Evolutionary conservation across 768 basidiomycete species (phyloP).

Genomic region (Russula abietina): DNA sequence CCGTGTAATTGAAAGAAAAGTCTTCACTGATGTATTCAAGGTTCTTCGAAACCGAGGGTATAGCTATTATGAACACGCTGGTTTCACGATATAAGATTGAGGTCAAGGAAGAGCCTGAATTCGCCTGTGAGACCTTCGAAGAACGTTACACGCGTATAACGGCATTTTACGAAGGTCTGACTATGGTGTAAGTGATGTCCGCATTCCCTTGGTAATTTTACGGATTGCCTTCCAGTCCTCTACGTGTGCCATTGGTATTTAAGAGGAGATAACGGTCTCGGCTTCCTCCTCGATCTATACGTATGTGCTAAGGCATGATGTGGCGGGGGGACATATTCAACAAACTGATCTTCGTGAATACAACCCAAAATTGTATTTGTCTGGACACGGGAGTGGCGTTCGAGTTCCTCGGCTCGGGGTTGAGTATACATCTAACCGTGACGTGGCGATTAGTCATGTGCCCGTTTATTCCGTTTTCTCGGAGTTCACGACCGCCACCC

Average conservation of each 20-base stretch:
- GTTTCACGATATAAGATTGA: conserved; percentile 42
- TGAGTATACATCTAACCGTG: no score
- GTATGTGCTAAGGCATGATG: no score
- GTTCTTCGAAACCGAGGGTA: conserved; percentile 46
- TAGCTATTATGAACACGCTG: conserved; percentile 43
- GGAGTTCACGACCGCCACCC: no score
- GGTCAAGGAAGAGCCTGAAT: conserved; percentile 46
- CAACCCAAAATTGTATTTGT: no score
- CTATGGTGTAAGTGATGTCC: conserved; percentile 10
- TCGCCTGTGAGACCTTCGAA: conserved; percentile 40
- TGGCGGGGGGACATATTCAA: no score
- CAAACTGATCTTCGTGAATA: no score
- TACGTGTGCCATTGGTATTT: neutral
- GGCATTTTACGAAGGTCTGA: neutral
- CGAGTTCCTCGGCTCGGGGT: no score
- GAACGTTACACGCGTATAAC: conserved; percentile 32
- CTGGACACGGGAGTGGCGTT: no score
- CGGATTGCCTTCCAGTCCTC: neutral
- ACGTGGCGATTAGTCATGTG: no score
- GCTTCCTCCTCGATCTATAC: neutral
- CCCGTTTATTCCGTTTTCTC: no score
- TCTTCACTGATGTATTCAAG: conserved; percentile 25
- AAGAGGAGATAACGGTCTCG: neutral
- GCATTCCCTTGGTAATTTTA: neutral
- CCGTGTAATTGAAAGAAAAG: neutral